Evolutionary conservation across 2,329 filamentous ascomycete genomes (phyloP), one percentile per base, ranked within the genome.

Genomic region (Aspergillus sclerotialis): DNA sequence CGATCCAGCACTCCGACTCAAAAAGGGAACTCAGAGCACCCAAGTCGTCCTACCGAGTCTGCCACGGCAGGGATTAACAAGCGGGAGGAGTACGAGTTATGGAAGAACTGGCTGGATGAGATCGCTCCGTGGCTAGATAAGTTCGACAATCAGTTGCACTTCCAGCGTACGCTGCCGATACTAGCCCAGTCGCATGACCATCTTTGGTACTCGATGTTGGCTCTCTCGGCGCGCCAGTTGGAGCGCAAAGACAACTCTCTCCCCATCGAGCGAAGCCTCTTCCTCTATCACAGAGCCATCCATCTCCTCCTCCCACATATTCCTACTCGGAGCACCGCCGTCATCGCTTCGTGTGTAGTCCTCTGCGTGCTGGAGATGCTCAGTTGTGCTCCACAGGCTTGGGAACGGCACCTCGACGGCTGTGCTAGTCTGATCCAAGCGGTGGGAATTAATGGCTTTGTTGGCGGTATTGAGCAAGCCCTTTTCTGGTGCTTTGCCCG

Each of bases 401-500:
- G 70, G 70, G 61, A 64, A 15, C 65, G 65, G 1, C 70, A 74
- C 40, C 59, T 75, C 0, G 70, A 74, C 39, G 70, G 70, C 0
- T 74, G 70, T 39, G 69, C 71, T 4, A 66, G 63, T 32, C 50
- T 74, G 0, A 67, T 74, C 42, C 63, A 71, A 42, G 65, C 70
- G 0, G 64, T 68, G 3, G 68, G 65, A 1, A 70, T 73, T 26
- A 67, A 72, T 40, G 70, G 71, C 0, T 71, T 73, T 38, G 65
- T 64, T 0, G 69, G 68, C 0, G 68, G 68, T 3, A 56, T 70
- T 3, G 60, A 71, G 11, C 65, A 73, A 44, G 69, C 70, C 2
- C 50, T 75, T 0, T 75, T 74, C 38, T 75, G 71, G 71, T 72
- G 68, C 36, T 74, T 73, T 50, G 70, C 69, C 0, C 61, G 70